A percentile compares a stretch with the other conserved stretches of the same genome.
Conservation (phyloP, 139 green algal genomes). For the Marvania coccoides region DNA sequence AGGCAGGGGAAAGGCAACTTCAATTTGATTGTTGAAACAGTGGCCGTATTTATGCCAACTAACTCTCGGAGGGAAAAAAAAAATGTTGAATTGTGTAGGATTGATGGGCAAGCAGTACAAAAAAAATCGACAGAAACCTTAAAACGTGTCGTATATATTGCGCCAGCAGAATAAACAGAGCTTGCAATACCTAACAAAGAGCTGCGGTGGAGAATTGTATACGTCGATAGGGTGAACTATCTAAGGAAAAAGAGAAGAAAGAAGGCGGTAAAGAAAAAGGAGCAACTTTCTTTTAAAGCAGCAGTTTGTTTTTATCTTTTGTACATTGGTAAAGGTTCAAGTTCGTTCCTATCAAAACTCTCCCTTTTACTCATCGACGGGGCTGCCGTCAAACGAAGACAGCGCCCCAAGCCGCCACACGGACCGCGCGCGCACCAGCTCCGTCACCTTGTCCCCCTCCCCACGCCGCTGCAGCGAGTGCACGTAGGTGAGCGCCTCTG, state of each 20-base stretch:
- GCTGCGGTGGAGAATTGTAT: too few relatives aligned
- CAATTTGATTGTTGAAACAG: too few relatives aligned
- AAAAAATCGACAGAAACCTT: too few relatives aligned
- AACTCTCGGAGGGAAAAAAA: too few relatives aligned
- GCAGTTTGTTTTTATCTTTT: not conserved
- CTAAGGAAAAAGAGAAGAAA: not conserved
- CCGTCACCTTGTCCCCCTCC: constrained; percentile 33
- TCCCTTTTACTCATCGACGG: not conserved
- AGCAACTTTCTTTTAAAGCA: not conserved
- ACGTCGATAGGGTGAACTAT: not conserved
- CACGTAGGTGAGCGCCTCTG: constrained; percentile 15
- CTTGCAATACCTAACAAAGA: too few relatives aligned
- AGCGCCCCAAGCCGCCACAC: constrained; percentile 35
- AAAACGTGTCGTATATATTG: too few relatives aligned
- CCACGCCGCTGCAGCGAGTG: constrained; percentile 47
- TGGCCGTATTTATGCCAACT: too few relatives aligned
- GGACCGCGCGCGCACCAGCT: constrained; percentile 68
- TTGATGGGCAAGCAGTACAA: too few relatives aligned
- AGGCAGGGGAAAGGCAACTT: too few relatives aligned
- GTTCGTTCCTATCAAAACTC: too few relatives aligned
- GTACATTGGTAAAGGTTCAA: not conserved
- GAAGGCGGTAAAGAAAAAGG: not conserved
- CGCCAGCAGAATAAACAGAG: too few relatives aligned
- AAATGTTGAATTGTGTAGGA: too few relatives aligned
- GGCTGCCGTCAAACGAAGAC: not conserved